A percentile compares a stretch with the other conserved stretches of the same genome.
Evolutionary conservation across 495 filamentous ascomycete species (phyloP).

Genomic region (Neurospora sp.): DNA sequence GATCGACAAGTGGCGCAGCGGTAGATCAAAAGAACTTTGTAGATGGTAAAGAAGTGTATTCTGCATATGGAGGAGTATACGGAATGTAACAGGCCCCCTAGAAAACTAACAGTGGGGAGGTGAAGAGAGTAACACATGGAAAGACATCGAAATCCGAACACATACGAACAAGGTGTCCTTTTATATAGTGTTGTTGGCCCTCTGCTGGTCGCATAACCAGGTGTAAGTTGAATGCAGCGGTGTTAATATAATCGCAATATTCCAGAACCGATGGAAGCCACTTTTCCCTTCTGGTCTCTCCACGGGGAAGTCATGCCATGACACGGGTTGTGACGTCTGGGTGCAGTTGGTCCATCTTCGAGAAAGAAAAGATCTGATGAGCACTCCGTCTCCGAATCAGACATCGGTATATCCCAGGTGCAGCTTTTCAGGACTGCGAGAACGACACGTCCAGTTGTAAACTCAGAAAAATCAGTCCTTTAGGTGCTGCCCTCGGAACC

Average conservation of each 20-base stretch:
- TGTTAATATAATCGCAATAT: background rate
- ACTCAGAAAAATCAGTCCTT: background rate
- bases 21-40: background rate
- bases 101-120: too few species aligned
- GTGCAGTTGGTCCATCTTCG: background rate
- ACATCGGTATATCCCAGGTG: background rate
- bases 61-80: too few species aligned
- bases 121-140: background rate
- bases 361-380: background rate
- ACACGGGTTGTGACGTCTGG: background rate
- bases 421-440: background rate
- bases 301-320: background rate
- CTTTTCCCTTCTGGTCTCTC: background rate
- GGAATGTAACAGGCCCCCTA: too few species aligned
- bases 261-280: background rate
- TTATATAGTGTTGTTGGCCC: background rate
- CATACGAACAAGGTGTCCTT: background rate
- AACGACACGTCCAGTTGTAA: rapidly evolving
- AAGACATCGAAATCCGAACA: background rate
- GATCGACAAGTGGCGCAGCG: background rate
- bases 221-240: background rate
- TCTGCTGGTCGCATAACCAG: background rate
- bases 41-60: background rate
- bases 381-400: background rate
- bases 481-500: background rate